These are phyloP conservation scores for Plasmodium sp. DNA, from an alignment of 169 alveolate species.

Conservation along the genomic window DNA sequence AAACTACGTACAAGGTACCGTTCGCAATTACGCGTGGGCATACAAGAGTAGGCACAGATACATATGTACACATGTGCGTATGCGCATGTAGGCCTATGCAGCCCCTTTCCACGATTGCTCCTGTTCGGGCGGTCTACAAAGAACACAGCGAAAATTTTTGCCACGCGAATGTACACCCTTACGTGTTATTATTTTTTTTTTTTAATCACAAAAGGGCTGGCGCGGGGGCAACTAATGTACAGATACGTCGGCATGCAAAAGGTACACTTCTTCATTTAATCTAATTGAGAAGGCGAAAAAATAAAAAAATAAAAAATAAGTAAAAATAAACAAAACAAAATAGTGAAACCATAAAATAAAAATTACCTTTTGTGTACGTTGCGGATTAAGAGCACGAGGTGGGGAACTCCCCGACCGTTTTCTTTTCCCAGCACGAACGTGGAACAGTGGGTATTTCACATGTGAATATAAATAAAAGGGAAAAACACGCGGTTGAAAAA, in stretches of 20 bases:
- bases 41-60: not conserved
- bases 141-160: not conserved
- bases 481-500: not conserved
- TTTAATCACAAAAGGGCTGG: not conserved
- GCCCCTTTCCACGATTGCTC: not conserved
- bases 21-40: not conserved
- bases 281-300: not conserved
- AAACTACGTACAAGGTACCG: not conserved
- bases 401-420: not conserved
- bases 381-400: not conserved
- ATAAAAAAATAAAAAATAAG: not conserved
- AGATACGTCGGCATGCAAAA: not conserved
- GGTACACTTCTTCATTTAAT: not conserved
- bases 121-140: not conserved
- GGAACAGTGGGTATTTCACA: not conserved
- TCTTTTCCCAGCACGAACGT: not conserved
- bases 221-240: not conserved
- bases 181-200: not conserved
- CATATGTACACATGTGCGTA: not conserved
- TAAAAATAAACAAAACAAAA: not conserved
- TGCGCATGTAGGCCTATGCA: not conserved
- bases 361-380: not conserved
- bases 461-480: not conserved
- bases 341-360: not conserved
- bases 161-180: not conserved